Percentiles rank a stretch among this genome's conserved stretches.
Conservation (phyloP, 2,329 filamentous ascomycete genomes). For the Colletotrichum destructivum region DNA sequence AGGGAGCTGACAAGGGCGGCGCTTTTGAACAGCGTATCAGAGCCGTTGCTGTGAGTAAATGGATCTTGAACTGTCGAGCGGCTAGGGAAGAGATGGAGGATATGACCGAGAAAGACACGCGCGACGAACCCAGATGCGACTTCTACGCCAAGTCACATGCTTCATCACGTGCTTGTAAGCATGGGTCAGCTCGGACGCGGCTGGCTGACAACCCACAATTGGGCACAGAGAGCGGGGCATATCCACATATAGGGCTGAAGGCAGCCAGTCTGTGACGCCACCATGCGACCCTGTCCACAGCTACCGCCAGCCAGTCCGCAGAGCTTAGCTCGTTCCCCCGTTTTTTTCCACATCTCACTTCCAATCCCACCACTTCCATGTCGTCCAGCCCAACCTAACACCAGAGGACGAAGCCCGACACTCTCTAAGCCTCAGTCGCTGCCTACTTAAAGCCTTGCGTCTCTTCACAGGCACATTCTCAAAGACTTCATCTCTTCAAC, state of each 20-base stretch:
- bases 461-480: background rate
- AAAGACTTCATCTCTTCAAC: background rate
- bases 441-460: conserved; percentile 6
- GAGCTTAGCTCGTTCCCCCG: conserved; percentile 7
- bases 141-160: conserved; percentile 33
- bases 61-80: too few relatives aligned
- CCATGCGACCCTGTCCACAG: conserved; percentile 14
- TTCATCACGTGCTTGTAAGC: background rate
- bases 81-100: background rate
- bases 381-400: conserved; percentile 20
- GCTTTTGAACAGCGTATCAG: too few relatives aligned
- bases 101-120: background rate
- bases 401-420: conserved; percentile 5
- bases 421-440: background rate
- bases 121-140: conserved; percentile 15
- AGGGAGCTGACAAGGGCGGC: too few relatives aligned
- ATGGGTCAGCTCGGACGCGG: background rate
- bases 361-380: background rate
- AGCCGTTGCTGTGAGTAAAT: background rate
- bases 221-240: conserved; percentile 12
- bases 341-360: background rate
- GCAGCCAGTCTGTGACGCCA: conserved; percentile 40
- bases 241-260: conserved; percentile 45
- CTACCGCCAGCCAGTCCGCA: conserved; percentile 3
- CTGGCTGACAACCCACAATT: background rate